phyloP scores from a whole-genome alignment of 2,329 filamentous ascomycete genomes.

The Cordyceps fumosorosea region DNA sequence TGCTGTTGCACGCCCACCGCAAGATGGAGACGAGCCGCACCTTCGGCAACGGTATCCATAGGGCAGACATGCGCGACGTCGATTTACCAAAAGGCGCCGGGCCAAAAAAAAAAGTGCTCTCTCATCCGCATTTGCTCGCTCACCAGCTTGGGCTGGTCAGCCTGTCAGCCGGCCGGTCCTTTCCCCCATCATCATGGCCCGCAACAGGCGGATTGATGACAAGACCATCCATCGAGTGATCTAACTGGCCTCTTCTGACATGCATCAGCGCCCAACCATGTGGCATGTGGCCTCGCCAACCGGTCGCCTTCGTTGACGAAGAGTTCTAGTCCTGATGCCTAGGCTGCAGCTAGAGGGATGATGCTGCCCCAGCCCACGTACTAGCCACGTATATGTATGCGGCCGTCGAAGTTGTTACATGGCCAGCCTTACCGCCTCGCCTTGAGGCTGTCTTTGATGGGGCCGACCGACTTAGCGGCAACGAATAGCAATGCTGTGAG shows the following conservation, averaged over 20 bases:
- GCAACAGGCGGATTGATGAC: background rate
- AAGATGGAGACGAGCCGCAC: background rate
- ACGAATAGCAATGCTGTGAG: too few species aligned
- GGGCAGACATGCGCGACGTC: background rate
- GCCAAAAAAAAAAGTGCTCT: background rate
- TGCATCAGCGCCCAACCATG: conserved; percentile 3
- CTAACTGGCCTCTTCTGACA: background rate
- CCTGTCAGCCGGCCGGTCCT: background rate
- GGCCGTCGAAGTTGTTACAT: background rate
- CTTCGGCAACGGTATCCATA: background rate
- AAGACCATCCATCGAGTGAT: too few species aligned
- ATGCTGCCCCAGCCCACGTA: background rate
- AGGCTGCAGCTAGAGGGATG: background rate
- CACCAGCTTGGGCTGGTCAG: background rate
- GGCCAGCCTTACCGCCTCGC: conserved; percentile 2
- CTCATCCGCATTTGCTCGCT: background rate
- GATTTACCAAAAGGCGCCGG: background rate
- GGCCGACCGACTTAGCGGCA: background rate
- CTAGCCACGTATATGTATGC: background rate
- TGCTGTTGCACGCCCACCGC: too few species aligned
- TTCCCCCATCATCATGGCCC: background rate
- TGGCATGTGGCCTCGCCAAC: background rate
- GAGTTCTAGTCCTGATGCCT: background rate
- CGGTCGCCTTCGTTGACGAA: background rate
- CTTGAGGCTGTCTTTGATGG: background rate